A percentile compares a stretch with the other conserved stretches of the same genome.
These are phyloP conservation scores for Microglena sp. DNA, from an alignment of 139 green algal species.

Conservation along the genomic window DNA sequence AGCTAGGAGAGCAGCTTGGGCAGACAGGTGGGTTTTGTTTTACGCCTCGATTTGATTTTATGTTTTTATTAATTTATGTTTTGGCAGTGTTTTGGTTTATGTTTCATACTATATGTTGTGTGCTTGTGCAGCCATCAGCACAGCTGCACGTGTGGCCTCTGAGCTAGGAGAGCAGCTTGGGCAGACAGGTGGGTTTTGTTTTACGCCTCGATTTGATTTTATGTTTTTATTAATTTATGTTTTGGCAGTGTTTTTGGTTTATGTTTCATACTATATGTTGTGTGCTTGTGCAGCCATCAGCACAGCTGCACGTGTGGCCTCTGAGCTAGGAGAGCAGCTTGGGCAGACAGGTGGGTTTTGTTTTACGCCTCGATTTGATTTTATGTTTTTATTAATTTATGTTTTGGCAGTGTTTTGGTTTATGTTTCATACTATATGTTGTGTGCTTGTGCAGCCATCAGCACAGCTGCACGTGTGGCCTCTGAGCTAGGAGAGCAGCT, in stretches of 20 bases:
- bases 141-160: conserved; percentile 65
- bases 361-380: too few species aligned
- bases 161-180: conserved; percentile 69
- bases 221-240: too few species aligned
- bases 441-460: conserved; percentile 78
- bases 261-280: too few species aligned
- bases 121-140: conserved; percentile 77
- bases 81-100: too few species aligned
- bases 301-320: conserved; percentile 69
- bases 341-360: conserved; percentile 74
- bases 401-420: too few species aligned
- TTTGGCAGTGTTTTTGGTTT: too few species aligned
- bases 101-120: too few species aligned
- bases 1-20: conserved; percentile 66
- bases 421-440: too few species aligned
- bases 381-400: too few species aligned
- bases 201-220: too few species aligned
- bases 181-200: conserved; percentile 51
- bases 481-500: conserved; percentile 62
- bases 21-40: conserved; percentile 73
- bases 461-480: conserved; percentile 70
- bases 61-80: too few species aligned
- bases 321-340: conserved; percentile 64
- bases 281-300: conserved; percentile 75
- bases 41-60: too few species aligned